Conservation (phyloP, 2,329 filamentous ascomycete genomes). For the Ophiostoma australiae region DNA sequence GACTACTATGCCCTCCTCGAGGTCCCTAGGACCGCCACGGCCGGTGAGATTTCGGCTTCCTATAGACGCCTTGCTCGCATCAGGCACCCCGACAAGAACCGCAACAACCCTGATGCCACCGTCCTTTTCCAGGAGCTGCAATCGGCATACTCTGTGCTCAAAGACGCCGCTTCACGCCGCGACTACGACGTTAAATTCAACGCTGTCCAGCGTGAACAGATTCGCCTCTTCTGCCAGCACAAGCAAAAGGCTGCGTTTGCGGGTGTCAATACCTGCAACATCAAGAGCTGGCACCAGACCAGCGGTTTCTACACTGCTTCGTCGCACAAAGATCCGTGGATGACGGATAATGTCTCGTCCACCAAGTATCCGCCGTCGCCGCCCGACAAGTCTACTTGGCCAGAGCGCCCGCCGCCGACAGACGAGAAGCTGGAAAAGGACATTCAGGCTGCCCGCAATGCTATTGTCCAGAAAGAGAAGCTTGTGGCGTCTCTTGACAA, state of each 20-base stretch:
- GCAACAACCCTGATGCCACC: conserved; percentile 28
- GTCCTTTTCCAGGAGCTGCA: conserved; percentile 30
- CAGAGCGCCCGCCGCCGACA: not conserved
- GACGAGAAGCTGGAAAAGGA: conserved; percentile 23
- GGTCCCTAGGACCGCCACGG: conserved; percentile 23
- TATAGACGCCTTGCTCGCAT: conserved; percentile 29
- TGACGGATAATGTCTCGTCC: not conserved
- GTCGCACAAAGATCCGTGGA: not conserved
- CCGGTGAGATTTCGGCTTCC: conserved; percentile 25
- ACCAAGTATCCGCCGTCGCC: conserved; percentile 16
- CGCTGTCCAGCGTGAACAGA: not conserved
- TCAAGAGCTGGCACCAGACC: not conserved
- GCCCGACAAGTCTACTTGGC: conserved; percentile 13
- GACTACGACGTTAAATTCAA: conserved; percentile 23
- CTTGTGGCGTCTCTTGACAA: not conserved
- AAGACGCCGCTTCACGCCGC: conserved; percentile 22
- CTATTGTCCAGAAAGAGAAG: conserved; percentile 16
- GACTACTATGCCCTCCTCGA: conserved; percentile 31
- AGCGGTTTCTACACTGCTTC: not conserved
- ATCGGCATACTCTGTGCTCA: conserved; percentile 29
- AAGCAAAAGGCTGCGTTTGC: not conserved
- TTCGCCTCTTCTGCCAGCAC: not conserved
- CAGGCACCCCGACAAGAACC: conserved; percentile 31
- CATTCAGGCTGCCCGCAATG: conserved; percentile 20
- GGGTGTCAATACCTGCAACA: not conserved